Conservation (phyloP, 352 stramenopile genomes). For the Chrysophaeum taylorii region DNA sequence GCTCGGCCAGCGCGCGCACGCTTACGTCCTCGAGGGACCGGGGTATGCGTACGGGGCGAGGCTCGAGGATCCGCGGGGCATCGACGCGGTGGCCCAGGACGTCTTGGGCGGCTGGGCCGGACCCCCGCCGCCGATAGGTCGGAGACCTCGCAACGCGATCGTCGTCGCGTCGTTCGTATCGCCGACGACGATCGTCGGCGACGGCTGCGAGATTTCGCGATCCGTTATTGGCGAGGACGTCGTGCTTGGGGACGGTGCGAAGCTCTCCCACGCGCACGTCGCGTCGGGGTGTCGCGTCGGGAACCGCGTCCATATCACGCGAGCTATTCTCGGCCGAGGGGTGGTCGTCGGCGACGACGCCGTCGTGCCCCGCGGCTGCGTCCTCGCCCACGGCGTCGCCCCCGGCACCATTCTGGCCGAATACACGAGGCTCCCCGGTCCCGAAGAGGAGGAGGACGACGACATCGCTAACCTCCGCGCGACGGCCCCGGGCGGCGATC, state of each 20-base stretch:
- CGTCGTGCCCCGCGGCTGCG: slow-evolving; percentile 41
- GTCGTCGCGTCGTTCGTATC: slow-evolving; percentile 39
- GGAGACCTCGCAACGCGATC: slow-evolving; percentile 30
- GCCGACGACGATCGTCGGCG: slow-evolving; percentile 37
- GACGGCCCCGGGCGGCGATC: neutral
- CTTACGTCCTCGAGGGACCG: slow-evolving; percentile 66
- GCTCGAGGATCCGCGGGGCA: slow-evolving; percentile 83
- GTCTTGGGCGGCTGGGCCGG: slow-evolving; percentile 81
- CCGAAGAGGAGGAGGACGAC: neutral
- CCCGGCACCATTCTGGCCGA: too few relatives aligned
- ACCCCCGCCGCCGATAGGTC: slow-evolving; percentile 35
- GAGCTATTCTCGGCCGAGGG: slow-evolving; percentile 44
- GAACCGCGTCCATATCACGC: slow-evolving; percentile 33
- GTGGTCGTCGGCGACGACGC: slow-evolving; percentile 37
- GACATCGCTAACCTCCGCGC: neutral
- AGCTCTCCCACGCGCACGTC: slow-evolving; percentile 41
- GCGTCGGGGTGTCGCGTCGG: slow-evolving; percentile 43
- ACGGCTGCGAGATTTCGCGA: slow-evolving; percentile 34
- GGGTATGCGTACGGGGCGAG: slow-evolving; percentile 87
- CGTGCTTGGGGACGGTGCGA: slow-evolving; percentile 33
- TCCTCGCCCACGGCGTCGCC: slow-evolving; percentile 50
- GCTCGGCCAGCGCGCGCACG: slow-evolving; percentile 83
- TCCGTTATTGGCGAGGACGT: slow-evolving; percentile 45
- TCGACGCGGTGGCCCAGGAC: slow-evolving; percentile 76
- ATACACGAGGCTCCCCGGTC: too few relatives aligned